Base-by-base conservation (phyloP, 129 eudicot species). In the Heracleum sosnowskyi region DNA sequence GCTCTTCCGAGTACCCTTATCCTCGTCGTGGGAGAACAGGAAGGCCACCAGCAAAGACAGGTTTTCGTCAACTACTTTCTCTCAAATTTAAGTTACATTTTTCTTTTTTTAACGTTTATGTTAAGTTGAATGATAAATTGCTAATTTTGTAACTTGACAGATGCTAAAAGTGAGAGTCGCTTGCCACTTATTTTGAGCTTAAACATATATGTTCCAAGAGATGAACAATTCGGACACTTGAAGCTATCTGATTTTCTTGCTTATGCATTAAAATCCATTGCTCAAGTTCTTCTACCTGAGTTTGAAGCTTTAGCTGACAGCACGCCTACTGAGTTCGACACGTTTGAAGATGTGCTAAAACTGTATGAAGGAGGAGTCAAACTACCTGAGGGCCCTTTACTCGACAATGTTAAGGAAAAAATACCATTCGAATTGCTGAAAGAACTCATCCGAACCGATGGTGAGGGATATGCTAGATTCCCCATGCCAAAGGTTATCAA, bases 141-240 rank as follows among this genome's bases (percentile, higher is more conserved):
- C 18, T 17, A 49, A 17, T 18, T 49, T 28, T 40, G 33, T 34
- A 4, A 39, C 42, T 60, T 78, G 64, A 79, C 83, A 91, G 96
- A 91, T 82, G 88, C 91, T 26, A 63, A 81, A 75, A 76, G 78
- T n/a, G 93, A 91, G 86, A 88, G 88, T 79, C 85, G 88, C 78
- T 45, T 91, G 45, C 82, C 87, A 24, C 53, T 83, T 22, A 6
- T 80, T 7, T 69, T 71, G 72, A 80, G 91, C 78, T 81, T 87
- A 64, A 72, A 69, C 74, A 87, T 88, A 78, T 92, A 92, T 75
- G 90, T 90, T 74, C 96, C 96, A 60, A 78, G 87, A 68, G 96
- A 90, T 44, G 96, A 92, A 76, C 69, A 82, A 55, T 90, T 90
- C 78, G 84, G 84, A 44, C 82, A 85, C 33, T 5, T 85, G 45